Base-by-base conservation (phyloP, 345 rosid species). In the Linum trigynum region DNA sequence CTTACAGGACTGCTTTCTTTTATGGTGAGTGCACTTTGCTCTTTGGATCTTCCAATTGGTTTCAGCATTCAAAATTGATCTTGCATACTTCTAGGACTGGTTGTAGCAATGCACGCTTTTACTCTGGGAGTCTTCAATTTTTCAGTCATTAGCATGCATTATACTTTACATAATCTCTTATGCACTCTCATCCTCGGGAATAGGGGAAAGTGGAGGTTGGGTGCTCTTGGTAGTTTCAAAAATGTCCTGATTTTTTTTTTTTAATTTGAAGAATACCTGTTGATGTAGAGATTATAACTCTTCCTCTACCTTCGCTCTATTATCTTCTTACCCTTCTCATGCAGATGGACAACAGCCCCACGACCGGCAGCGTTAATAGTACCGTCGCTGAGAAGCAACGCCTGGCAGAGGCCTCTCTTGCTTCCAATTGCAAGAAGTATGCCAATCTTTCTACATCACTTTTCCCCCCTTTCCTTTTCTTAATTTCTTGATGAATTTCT, bases 1-100 rank as follows among this genome's bases (percentile, higher is more conserved):
- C 97, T 94, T 11, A 91, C 97, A 1, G 99, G 99, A 41, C 99
- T 94, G 70, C 95, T 94, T 70, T 94, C 99, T 17, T 94, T 94
- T 69, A 94, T 94, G 99, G 99, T 94, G 71, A 82, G 95, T 72
- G 70, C 66, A 65, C 62, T 53, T 14, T 60, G 41, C 3, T 67
- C 45, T 10, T 64, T 15, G 1, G 11, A 14, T 50, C 5, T 38
- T 37, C 43, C 43, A 64, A 14, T 69, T 60, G 17, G 15, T 56
- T 50, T 55, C 41, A 16, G 10, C 50, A 5, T 43, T 43, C 32
- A 23, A 1, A 43, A 0, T 1, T 11, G 6, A 43, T 43, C 50
- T 43, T 43, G 6, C 6, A 4, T 43, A 5, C 50, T 43, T 43
- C 50, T 43, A 43, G 50, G 9, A 43, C 6, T 43, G 2, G 50